Evolutionary conservation across 306 rosid species (phyloP).

Genomic region (Cucurbita argyrosperma): DNA sequence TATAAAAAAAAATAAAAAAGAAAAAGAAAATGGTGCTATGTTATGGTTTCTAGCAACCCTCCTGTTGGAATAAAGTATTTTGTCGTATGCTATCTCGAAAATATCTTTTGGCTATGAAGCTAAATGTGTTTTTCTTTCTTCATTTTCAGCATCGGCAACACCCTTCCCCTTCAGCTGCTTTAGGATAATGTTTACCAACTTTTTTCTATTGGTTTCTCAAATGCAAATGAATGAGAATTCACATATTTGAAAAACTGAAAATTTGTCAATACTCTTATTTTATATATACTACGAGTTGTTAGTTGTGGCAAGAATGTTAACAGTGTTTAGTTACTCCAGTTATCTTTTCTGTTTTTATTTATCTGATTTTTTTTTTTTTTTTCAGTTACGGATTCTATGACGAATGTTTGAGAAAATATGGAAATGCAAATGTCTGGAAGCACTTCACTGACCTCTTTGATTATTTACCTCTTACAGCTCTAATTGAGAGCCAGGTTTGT

Average conservation of each 20-base stretch:
- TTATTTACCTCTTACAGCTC: conserved; percentile 91
- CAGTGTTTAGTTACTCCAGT: background rate
- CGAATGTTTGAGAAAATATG: conserved; percentile 95
- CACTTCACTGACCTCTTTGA: conserved; percentile 86
- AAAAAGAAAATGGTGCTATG: background rate
- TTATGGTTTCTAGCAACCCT: background rate
- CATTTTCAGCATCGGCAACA: background rate
- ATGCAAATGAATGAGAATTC: background rate
- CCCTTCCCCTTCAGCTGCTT: background rate
- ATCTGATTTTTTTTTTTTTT: background rate
- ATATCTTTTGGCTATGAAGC: background rate
- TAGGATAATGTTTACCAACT: background rate
- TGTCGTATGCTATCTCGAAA: background rate
- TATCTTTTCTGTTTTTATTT: background rate
- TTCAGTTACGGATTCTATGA: conserved; percentile 95
- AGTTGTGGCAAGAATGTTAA: background rate
- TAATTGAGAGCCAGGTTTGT: conserved; percentile 95
- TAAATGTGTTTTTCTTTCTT: background rate
- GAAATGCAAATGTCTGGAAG: conserved; percentile 98
- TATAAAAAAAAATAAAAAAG: background rate
- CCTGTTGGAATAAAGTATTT: background rate
- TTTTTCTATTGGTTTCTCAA: background rate
- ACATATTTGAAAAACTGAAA: background rate
- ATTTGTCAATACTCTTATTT: background rate
- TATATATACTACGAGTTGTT: background rate